These are phyloP conservation scores for Pythium phragmiticola DNA, from an alignment of 352 stramenopile species.

Conservation along the genomic window DNA sequence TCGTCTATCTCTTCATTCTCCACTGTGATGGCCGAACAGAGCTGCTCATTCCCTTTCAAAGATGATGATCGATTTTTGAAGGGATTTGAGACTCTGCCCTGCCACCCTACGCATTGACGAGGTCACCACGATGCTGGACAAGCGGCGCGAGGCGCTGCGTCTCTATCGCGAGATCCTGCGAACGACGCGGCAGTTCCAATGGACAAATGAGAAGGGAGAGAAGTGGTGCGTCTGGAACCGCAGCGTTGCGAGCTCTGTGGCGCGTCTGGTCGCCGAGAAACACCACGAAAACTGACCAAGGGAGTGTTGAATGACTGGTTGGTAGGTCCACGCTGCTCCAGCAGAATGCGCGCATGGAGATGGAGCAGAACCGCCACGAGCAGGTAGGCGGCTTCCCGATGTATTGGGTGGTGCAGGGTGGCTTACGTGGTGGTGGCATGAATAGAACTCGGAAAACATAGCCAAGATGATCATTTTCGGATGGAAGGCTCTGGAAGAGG, in stretches of 20 bases:
- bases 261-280: not conserved
- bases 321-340: conserved; percentile 55
- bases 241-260: not conserved
- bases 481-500: conserved; percentile 75
- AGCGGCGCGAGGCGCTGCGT: conserved; percentile 72
- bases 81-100: not conserved
- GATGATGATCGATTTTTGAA: conserved; percentile 7
- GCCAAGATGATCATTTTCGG: conserved; percentile 77
- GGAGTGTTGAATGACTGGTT: not conserved
- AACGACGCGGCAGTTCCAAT: conserved; percentile 70
- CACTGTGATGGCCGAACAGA: not conserved
- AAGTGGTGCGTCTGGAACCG: conserved; percentile 44
- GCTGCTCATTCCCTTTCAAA: conserved; percentile 3
- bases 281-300: not conserved
- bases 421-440: not conserved
- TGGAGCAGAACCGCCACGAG: conserved; percentile 76
- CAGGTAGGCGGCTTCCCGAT: conserved; percentile 31
- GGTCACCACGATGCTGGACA: conserved; percentile 38
- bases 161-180: conserved; percentile 83
- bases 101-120: not conserved
- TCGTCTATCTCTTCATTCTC: not conserved
- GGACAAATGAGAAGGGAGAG: conserved; percentile 70
- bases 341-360: conserved; percentile 77
- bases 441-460: conserved; percentile 70
- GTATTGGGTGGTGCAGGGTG: not conserved